Conservation (phyloP, 352 stramenopile genomes). For the Salisapilia sapeloensis region DNA sequence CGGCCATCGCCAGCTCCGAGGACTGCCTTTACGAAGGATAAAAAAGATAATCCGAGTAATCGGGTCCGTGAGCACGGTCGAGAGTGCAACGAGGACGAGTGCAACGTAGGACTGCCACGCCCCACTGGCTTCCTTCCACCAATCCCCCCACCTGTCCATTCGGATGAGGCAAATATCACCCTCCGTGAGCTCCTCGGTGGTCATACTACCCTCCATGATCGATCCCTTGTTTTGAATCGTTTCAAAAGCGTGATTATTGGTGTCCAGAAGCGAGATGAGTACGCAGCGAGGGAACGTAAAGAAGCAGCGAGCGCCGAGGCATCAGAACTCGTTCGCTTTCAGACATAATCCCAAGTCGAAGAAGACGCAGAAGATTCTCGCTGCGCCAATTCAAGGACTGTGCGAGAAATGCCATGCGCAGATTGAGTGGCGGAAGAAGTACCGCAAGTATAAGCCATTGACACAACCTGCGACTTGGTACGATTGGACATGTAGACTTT, state of each 20-base stretch:
- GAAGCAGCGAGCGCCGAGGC: constrained; percentile 80
- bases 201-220: too few species aligned
- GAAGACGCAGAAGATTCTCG: constrained; percentile 90
- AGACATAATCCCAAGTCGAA: constrained; percentile 97
- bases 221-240: too few species aligned
- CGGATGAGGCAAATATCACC: constrained; percentile 29
- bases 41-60: constrained; percentile 59
- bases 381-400: constrained; percentile 81
- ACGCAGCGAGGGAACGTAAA: constrained; percentile 71
- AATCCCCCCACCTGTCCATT: constrained; percentile 27
- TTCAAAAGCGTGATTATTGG: too few species aligned
- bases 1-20: constrained; percentile 46
- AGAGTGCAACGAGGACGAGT: constrained; percentile 65
- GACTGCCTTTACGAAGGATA: constrained; percentile 29
- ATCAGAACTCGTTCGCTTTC: constrained; percentile 98
- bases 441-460: constrained; percentile 96
- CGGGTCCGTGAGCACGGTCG: constrained; percentile 40
- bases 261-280: constrained; percentile 48
- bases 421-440: constrained; percentile 98
- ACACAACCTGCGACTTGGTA: constrained; percentile 87
- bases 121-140: constrained; percentile 32
- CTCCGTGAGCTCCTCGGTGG: too few species aligned
- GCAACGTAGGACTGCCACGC: constrained; percentile 43
- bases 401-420: constrained; percentile 90
- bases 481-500: constrained; percentile 2